phyloP scores from a whole-genome alignment of 106 monocot genomes.

The Hemerocallis citrina region DNA sequence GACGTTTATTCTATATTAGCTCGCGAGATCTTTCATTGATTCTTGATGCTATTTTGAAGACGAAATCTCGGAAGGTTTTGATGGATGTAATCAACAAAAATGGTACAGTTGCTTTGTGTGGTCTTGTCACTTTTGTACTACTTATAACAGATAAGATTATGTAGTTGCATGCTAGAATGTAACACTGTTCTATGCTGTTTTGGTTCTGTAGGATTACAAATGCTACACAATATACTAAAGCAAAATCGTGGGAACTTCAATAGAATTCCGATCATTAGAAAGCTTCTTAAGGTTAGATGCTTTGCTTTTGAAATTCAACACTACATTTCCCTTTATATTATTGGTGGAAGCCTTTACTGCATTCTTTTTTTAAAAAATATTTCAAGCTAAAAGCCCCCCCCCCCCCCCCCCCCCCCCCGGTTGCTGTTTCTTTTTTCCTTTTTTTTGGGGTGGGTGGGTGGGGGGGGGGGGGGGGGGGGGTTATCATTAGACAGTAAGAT shows the following conservation, averaged over 20 bases:
- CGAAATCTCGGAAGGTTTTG: slow-evolving; percentile 75
- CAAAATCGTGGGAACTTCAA: slow-evolving; percentile 71
- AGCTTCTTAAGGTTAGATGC: slow-evolving; percentile 79
- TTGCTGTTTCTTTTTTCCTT: too few relatives aligned
- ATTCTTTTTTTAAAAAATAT: too few relatives aligned
- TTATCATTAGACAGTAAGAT: too few relatives aligned
- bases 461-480: too few relatives aligned
- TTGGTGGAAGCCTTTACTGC: too few relatives aligned
- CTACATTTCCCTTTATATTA: too few relatives aligned
- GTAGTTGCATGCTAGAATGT: slow-evolving; percentile 1
- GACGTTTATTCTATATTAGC: slow-evolving; percentile 31
- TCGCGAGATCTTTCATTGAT: slow-evolving; percentile 85
- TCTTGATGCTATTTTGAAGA: slow-evolving; percentile 93
- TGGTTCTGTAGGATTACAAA: slow-evolving; percentile 60
- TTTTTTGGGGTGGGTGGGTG: too few relatives aligned
- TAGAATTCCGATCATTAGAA: slow-evolving; percentile 77
- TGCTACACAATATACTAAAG: slow-evolving; percentile 95
- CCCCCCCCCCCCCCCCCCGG: too few relatives aligned
- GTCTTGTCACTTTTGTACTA: neutral
- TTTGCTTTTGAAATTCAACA: neutral
- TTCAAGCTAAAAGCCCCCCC: too few relatives aligned
- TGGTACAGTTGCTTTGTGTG: slow-evolving; percentile 28
- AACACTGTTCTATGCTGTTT: slow-evolving; percentile 3
- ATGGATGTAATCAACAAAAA: slow-evolving; percentile 83
- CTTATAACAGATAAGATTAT: neutral